Conservation (phyloP, 345 rosid species). For the Durio zibethinus region DNA sequence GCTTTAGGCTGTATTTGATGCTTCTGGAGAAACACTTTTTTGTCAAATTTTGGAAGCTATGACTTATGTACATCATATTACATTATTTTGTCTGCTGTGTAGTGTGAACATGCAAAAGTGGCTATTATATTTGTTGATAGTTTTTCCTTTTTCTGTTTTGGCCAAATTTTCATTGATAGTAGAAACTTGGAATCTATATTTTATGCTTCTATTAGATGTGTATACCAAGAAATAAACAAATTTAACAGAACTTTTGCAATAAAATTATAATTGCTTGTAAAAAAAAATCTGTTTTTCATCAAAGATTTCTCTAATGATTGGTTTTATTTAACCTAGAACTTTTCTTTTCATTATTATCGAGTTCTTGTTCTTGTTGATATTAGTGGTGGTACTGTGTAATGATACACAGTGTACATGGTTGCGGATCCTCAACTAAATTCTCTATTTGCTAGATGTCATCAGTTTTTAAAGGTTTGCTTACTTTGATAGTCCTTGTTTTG, state of each 20-base stretch:
- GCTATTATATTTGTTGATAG: not conserved
- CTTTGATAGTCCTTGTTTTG: constrained; percentile 1
- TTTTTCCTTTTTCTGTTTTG: not conserved
- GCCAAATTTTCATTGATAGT: not conserved
- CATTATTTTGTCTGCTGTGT: not conserved
- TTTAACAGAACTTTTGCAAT: not conserved
- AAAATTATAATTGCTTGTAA: not conserved
- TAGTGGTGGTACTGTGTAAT: not conserved
- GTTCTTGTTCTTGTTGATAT: not conserved
- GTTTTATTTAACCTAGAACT: not conserved
- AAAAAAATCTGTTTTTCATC: too few relatives aligned
- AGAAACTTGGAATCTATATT: not conserved
- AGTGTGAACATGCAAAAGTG: not conserved
- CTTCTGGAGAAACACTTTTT: not conserved
- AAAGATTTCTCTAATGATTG: not conserved
- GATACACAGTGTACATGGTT: not conserved
- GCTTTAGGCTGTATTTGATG: not conserved
- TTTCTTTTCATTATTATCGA: not conserved
- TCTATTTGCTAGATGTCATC: not conserved
- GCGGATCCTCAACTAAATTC: not conserved
- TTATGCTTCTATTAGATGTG: not conserved
- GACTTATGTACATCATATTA: not conserved
- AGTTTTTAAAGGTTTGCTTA: not conserved
- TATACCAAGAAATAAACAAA: not conserved
- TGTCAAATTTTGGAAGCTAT: not conserved